phyloP scores from a whole-genome alignment of 441 rosid species.

The Adansonia gregorii region DNA sequence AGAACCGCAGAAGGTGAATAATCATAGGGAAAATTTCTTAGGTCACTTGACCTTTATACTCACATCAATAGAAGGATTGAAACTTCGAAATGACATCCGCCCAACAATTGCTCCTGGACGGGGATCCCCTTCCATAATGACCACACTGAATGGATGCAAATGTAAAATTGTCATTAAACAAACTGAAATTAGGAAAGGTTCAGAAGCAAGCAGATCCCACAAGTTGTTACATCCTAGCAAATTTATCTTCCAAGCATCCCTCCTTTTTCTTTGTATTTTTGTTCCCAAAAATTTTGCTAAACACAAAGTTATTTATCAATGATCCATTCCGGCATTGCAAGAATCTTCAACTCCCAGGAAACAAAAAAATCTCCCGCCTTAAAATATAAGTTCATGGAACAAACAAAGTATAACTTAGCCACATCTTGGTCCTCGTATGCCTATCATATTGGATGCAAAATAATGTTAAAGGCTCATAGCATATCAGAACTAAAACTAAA shows the following conservation, averaged over 20 bases:
- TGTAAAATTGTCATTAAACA: conserved; percentile 1
- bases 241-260: not conserved
- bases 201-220: conserved; percentile 2
- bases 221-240: not conserved
- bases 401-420: not conserved
- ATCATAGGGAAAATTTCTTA: conserved; percentile 21
- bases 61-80: conserved; percentile 93
- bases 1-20: conserved; percentile 27
- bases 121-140: conserved; percentile 91
- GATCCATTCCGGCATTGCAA: not conserved
- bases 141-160: conserved; percentile 54
- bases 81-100: conserved; percentile 91
- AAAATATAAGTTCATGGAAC: not conserved
- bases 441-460: not conserved
- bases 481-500: not conserved
- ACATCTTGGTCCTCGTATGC: not conserved
- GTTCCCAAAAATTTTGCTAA: no score
- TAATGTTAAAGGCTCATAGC: not conserved
- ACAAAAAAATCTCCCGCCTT: not conserved
- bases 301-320: not conserved
- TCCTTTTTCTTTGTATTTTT: not conserved
- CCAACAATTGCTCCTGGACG: conserved; percentile 79
- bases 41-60: conserved; percentile 41
- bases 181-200: not conserved
- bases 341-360: not conserved